phyloP scores from a whole-genome alignment of 768 basidiomycete species.

The Leccinum aurantiacum region DNA sequence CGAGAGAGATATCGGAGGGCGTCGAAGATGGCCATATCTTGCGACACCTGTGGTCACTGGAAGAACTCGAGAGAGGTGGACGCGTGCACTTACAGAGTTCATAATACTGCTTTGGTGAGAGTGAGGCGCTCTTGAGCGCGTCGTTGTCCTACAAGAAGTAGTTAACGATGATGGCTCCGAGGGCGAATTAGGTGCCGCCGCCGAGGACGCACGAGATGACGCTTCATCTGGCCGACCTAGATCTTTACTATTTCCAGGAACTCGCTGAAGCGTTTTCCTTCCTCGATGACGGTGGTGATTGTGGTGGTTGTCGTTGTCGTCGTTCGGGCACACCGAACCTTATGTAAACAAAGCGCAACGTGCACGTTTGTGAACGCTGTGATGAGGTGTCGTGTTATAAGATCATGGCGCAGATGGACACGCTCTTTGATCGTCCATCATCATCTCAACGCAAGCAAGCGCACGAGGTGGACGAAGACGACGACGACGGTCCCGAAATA shows the following conservation, averaged over 20 bases:
- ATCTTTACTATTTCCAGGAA: slow-evolving; percentile 85
- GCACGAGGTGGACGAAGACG: slow-evolving; percentile 23
- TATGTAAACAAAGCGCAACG: slow-evolving; percentile 18
- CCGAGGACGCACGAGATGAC: slow-evolving; percentile 52
- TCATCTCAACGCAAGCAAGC: slow-evolving; percentile 57
- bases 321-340: slow-evolving; percentile 8
- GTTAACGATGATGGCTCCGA: background rate
- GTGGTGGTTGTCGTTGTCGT: slow-evolving; percentile 27
- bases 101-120: slow-evolving; percentile 97
- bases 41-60: background rate
- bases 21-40: slow-evolving; percentile 99
- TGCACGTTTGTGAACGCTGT: too few species aligned
- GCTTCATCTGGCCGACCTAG: slow-evolving; percentile 93
- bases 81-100: slow-evolving; percentile 76
- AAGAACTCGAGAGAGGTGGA: background rate
- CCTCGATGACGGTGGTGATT: slow-evolving; percentile 54
- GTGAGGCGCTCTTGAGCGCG: slow-evolving; percentile 90
- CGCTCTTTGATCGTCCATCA: background rate
- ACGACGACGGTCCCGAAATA: slow-evolving; percentile 38
- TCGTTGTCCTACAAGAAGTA: slow-evolving; percentile 68
- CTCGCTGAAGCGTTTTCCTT: slow-evolving; percentile 84
- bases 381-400: too few species aligned
- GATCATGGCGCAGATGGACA: background rate
- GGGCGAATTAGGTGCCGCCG: background rate
- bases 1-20: slow-evolving; percentile 92